Evolutionary conservation across 208 protist genomes (phyloP).

Genomic region (Histomonas meleagridis): DNA sequence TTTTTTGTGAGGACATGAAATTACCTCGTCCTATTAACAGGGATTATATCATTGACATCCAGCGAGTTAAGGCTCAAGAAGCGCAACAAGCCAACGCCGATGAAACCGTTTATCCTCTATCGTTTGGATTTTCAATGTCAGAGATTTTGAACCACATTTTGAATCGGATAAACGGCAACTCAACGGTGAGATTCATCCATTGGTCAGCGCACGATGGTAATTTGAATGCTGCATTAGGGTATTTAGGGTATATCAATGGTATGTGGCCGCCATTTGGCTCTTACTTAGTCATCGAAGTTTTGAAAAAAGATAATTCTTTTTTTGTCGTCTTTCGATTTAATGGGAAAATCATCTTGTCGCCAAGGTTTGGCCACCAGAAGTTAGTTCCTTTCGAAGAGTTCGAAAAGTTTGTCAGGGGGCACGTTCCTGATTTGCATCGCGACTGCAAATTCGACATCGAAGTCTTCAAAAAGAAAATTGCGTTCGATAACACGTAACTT

Average conservation of each 20-base stretch:
- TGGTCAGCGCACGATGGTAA: conserved; percentile 28
- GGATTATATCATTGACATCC: not conserved
- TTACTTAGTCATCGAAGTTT: not conserved
- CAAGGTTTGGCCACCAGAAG: not conserved
- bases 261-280: not conserved
- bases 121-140: not conserved
- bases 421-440: not conserved
- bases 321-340: conserved; percentile 16
- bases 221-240: not conserved
- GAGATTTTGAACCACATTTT: not conserved
- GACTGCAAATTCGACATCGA: not conserved
- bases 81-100: not conserved
- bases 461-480: no score
- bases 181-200: not conserved
- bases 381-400: not conserved
- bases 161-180: not conserved
- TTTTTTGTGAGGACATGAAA: not conserved
- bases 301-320: not conserved
- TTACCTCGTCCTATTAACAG: not conserved
- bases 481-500: no score
- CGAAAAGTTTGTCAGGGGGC: not conserved
- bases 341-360: not conserved
- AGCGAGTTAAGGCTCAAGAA: not conserved
- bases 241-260: not conserved
- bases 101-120: not conserved